Evolutionary conservation across 2,329 filamentous ascomycete genomes (phyloP), one percentile per base, ranked within the genome.

Genomic region (Sporothrix pseudoabietina): DNA sequence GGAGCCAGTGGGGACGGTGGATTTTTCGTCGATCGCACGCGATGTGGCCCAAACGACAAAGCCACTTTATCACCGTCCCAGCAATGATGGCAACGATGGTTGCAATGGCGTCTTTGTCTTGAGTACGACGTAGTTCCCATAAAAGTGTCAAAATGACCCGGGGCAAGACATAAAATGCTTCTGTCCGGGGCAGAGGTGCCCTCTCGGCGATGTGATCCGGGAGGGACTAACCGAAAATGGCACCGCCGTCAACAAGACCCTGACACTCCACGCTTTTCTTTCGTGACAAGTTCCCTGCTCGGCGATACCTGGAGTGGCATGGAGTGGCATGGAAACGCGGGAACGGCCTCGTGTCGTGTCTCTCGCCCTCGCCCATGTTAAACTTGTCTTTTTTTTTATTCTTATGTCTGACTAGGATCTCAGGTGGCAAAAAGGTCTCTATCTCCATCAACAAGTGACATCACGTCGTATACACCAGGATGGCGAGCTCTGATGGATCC

Each of bases 381-480:
- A 26, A 26, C 26, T 26, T 26, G 26, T 26, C 26, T 26, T 26
- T 26, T n/a, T 52, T 54, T 54, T 54, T n/a, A n/a, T n/a, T n/a
- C n/a, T n/a, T n/a, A n/a, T n/a, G n/a, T 54, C 22, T 32, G 32
- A 16, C 55, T 10, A 57, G 55, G 55, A 32, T 57, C 6, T 1
- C 19, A 54, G 49, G 55, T 57, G 26, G 55, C 26, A 57, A 57
- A 12, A 16, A 26, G 12, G 12, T 12, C 3, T 30, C 52, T 54
- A 7, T 26, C 52, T 26, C 52, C 8, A 22, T 22, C 19, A 22
- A 22, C 52, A 54, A 22, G n/a, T n/a, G 52, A 6, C 55, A 57
- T 57, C 55, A 57, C 55, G 55, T 57, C 22, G 22, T 16, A 57
- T 57, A 57, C 55, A 57, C 55, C 55, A 57, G 55, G 55, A 57